A percentile compares a stretch with the other conserved stretches of the same genome.
These are phyloP conservation scores for Baudoinia panamericana DNA, from an alignment of 495 filamentous ascomycete species.

Conservation along the genomic window DNA sequence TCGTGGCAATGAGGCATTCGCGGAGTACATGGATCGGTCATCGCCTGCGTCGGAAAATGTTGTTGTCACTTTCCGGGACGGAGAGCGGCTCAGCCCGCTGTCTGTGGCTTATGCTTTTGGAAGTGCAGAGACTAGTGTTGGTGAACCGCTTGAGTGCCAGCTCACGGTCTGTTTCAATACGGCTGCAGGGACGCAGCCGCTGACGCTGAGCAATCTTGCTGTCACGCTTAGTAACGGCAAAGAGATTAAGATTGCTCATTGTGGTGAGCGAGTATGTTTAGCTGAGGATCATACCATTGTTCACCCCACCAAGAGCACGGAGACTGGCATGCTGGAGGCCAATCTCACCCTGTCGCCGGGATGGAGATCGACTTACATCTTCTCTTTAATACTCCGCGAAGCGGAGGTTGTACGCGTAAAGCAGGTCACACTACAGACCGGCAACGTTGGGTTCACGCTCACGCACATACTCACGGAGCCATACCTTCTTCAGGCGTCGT, in stretches of 20 bases:
- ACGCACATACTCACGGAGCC: slow-evolving; percentile 9
- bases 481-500: slow-evolving; percentile 10
- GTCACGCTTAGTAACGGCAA: slow-evolving; percentile 23
- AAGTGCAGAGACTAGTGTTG: slow-evolving; percentile 65
- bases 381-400: slow-evolving; percentile 64
- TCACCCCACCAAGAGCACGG: too few species aligned
- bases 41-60: slow-evolving; percentile 1
- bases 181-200: slow-evolving; percentile 44
- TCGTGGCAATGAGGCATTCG: not conserved
- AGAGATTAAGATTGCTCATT: slow-evolving; percentile 21
- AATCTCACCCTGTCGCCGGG: slow-evolving; percentile 58
- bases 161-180: slow-evolving; percentile 59
- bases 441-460: slow-evolving; percentile 3
- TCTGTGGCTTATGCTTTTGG: slow-evolving; percentile 61
- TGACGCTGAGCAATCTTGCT: slow-evolving; percentile 49
- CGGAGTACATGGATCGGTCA: not conserved
- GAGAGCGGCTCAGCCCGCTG: slow-evolving; percentile 32
- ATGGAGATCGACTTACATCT: slow-evolving; percentile 54
- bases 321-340: slow-evolving; percentile 36
- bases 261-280: not conserved
- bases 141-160: slow-evolving; percentile 61
- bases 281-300: not conserved
- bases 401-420: slow-evolving; percentile 49
- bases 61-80: not conserved
- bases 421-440: slow-evolving; percentile 2